Evolutionary conservation across 2,329 filamentous ascomycete genomes (phyloP).

Genomic region (Penicillium fuscoglaucum): DNA sequence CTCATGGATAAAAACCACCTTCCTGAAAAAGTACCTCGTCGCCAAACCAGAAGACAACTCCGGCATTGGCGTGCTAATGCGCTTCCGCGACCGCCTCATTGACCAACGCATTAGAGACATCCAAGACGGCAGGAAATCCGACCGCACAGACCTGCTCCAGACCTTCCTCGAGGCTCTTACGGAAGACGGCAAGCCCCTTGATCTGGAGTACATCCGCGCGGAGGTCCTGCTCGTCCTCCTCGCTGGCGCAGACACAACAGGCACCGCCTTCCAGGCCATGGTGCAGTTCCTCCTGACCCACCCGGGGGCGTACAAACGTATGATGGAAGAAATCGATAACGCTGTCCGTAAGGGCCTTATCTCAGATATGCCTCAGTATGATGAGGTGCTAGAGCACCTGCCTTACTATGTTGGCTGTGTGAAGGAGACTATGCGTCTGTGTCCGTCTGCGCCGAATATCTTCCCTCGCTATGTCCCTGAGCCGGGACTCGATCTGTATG

Average conservation of each 20-base stretch:
- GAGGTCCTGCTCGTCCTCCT: slow-evolving; percentile 55
- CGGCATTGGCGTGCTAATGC: slow-evolving; percentile 58
- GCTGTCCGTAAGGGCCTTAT: slow-evolving; percentile 36
- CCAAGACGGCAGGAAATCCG: slow-evolving; percentile 45
- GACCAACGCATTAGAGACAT: slow-evolving; percentile 51
- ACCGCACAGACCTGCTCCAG: slow-evolving; percentile 56
- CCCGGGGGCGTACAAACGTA: slow-evolving; percentile 44
- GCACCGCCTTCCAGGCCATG: slow-evolving; percentile 52
- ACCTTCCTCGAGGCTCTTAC: slow-evolving; percentile 49
- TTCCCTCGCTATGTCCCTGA: slow-evolving; percentile 49
- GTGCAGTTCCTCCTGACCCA: slow-evolving; percentile 47
- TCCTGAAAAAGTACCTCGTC: slow-evolving; percentile 54
- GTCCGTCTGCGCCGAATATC: slow-evolving; percentile 53
- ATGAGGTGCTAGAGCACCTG: slow-evolving; percentile 44
- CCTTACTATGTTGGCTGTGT: slow-evolving; percentile 55
- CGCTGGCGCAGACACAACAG: slow-evolving; percentile 56
- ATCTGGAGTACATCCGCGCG: slow-evolving; percentile 54
- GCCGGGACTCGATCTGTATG: slow-evolving; percentile 42
- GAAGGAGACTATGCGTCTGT: slow-evolving; percentile 53
- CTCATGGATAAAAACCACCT: slow-evolving; percentile 56
- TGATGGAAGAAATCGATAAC: slow-evolving; percentile 51
- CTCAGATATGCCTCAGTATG: slow-evolving; percentile 42
- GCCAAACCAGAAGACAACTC: slow-evolving; percentile 55
- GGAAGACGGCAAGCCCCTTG: slow-evolving; percentile 49
- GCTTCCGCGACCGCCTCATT: slow-evolving; percentile 58